A percentile compares a stretch with the other conserved stretches of the same genome.
Evolutionary conservation across 169 alveolate species (phyloP).

Genomic region (Cyclospora cayetanensis): DNA sequence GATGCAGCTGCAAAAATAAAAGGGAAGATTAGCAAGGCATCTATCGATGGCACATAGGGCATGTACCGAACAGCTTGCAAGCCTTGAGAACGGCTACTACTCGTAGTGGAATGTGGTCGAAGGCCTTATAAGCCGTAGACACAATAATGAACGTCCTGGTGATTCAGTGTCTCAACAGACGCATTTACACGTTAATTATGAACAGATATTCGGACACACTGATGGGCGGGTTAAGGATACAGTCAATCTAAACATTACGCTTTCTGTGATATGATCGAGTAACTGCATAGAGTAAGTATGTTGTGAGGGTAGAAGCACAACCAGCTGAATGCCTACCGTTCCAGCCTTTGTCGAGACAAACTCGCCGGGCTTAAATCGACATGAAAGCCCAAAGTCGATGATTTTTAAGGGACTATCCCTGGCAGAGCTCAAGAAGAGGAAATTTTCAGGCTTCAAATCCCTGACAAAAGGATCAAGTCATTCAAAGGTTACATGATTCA

Average conservation of each 20-base stretch:
- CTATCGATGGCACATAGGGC: not conserved
- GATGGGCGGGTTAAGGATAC: too few relatives aligned
- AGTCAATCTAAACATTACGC: too few relatives aligned
- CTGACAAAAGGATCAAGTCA: conserved; percentile 53
- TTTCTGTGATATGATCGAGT: too few relatives aligned
- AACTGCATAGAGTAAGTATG: not conserved
- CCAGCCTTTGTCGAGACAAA: conserved; percentile 87
- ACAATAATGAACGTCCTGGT: too few relatives aligned
- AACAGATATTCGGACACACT: not conserved
- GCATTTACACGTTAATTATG: too few relatives aligned
- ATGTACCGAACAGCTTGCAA: not conserved
- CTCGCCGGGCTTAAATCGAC: conserved; percentile 79
- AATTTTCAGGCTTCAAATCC: conserved; percentile 92
- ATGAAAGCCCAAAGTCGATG: conserved; percentile 92
- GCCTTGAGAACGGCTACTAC: not conserved
- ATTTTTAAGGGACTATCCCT: conserved; percentile 81
- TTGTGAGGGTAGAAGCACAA: too few relatives aligned
- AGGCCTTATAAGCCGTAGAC: too few relatives aligned
- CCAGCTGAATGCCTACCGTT: conserved; percentile 69
- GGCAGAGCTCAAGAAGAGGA: conserved; percentile 80
- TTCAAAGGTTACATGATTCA: not conserved
- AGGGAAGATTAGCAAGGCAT: not conserved
- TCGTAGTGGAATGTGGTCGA: too few relatives aligned
- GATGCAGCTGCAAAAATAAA: not conserved
- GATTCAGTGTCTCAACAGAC: too few relatives aligned